Conservation (phyloP, 1,284 basidiomycete genomes). For the Paramarasmius palmivorus region DNA sequence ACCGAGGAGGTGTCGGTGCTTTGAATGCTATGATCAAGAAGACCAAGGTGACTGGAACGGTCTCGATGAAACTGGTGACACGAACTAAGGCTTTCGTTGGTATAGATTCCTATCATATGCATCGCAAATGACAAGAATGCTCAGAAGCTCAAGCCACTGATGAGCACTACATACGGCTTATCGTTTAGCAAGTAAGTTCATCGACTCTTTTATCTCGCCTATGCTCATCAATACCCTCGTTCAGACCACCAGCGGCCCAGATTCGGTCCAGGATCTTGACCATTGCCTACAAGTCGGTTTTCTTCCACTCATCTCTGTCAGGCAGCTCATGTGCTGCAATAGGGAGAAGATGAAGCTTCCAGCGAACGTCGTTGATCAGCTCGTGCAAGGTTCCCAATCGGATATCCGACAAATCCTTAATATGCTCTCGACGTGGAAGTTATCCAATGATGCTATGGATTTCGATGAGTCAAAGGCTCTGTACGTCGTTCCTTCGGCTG, state of each 20-base stretch:
- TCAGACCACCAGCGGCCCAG: slow-evolving; percentile 71
- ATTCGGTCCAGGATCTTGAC: slow-evolving; percentile 87
- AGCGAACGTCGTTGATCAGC: slow-evolving; percentile 89
- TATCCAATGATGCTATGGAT: slow-evolving; percentile 76
- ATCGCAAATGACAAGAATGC: slow-evolving; percentile 91
- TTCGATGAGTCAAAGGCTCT: slow-evolving; percentile 90
- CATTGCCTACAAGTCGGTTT: slow-evolving; percentile 81
- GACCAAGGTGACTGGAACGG: slow-evolving; percentile 67
- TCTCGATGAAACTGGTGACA: neutral
- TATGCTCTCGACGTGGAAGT: slow-evolving; percentile 96
- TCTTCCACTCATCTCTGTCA: slow-evolving; percentile 1
- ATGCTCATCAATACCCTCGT: slow-evolving; percentile 13
- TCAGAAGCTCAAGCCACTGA: slow-evolving; percentile 90
- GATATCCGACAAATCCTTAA: slow-evolving; percentile 97
- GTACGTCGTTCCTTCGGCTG: slow-evolving; percentile 46
- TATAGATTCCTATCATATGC: slow-evolving; percentile 92
- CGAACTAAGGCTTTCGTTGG: slow-evolving; percentile 3
- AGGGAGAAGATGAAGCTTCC: slow-evolving; percentile 94
- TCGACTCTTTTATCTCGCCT: neutral
- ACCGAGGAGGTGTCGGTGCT: slow-evolving; percentile 94
- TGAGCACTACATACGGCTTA: slow-evolving; percentile 74
- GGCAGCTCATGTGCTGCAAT: slow-evolving; percentile 2
- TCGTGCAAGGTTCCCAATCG: slow-evolving; percentile 86
- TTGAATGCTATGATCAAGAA: slow-evolving; percentile 93
- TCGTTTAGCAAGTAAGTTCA: slow-evolving; percentile 70